Evolutionary conservation across 768 basidiomycete genomes (phyloP), one percentile per base, ranked within the genome.

Genomic region (Dioszegia aurantiaca): DNA sequence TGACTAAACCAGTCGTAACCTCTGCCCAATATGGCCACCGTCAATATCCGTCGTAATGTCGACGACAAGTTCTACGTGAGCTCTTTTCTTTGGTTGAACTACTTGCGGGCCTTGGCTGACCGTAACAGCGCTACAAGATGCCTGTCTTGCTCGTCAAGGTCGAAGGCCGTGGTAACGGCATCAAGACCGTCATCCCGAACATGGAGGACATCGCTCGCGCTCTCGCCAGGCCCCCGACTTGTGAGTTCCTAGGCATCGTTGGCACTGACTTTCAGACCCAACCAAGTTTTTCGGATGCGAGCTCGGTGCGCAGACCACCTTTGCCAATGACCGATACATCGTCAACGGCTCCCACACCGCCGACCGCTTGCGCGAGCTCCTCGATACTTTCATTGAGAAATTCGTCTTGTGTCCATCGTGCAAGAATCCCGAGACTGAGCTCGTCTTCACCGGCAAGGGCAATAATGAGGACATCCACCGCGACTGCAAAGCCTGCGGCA

Each of bases 241-340:
- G 80, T 80, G 56, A 66, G 77, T 70, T 4, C 28, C 43, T 42
- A 44, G 12, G 4, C 33, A 40, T 4, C 43, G 28, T 36, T 24
- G 10, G 8, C 31, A 37, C 26, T 39, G 17, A 26, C 44, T 1
- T 33, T 1, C 58, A 82, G 95, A 98, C 77, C 88, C 94, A 62
- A 97, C 94, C 78, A 99, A 99, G 79, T 99, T 93, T 82, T 98
- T 99, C 71, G 95, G 95, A 30, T 92, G 89, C 77, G 95, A 99
- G 78, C 87, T 98, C 57, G 95, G 95, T 63, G 95, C 95, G 31
- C 94, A 98, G 79, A 94, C 92, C 31, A 87, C 92, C 21, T 87
- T 90, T 74, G 91, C 97, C 77, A 90, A 90, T 71, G 95, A 99
- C 67, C 84, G 94, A 45, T 99, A 94, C 81, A 97, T 99, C 64